Conservation (phyloP, 2,329 filamentous ascomycete genomes). For the Stemphylium vesicarium region DNA sequence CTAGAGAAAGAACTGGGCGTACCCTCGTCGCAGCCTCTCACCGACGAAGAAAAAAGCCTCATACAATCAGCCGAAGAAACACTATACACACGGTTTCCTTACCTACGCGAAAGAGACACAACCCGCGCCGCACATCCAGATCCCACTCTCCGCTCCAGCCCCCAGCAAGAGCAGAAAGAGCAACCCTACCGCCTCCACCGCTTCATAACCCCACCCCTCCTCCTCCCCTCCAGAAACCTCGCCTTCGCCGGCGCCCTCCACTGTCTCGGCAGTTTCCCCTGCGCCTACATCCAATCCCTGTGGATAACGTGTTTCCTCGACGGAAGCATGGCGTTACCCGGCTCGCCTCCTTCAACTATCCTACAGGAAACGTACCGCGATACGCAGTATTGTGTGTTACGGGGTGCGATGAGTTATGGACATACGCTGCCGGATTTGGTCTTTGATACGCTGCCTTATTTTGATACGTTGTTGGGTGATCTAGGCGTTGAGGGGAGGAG, state of each 20-base stretch:
- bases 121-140: slow-evolving; percentile 26
- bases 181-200: slow-evolving; percentile 50
- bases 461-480: slow-evolving; percentile 35
- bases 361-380: slow-evolving; percentile 60
- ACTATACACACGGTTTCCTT: slow-evolving; percentile 23
- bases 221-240: slow-evolving; percentile 15
- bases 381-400: slow-evolving; percentile 72
- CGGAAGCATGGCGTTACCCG: slow-evolving; percentile 50
- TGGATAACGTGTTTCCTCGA: slow-evolving; percentile 68
- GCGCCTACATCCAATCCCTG: slow-evolving; percentile 50
- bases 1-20: slow-evolving; percentile 56
- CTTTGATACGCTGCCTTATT: slow-evolving; percentile 40
- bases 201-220: slow-evolving; percentile 50
- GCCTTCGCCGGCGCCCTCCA: slow-evolving; percentile 39
- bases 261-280: slow-evolving; percentile 46
- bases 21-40: slow-evolving; percentile 43
- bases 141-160: slow-evolving; percentile 21
- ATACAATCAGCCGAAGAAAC: slow-evolving; percentile 29
- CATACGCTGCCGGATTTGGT: slow-evolving; percentile 63
- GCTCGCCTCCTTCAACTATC: slow-evolving; percentile 14
- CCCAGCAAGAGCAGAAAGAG: slow-evolving; percentile 5
- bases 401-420: slow-evolving; percentile 73
- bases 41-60: slow-evolving; percentile 47
- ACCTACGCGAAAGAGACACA: slow-evolving; percentile 25
- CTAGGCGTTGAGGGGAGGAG: slow-evolving; percentile 26